Evolutionary conservation across 306 rosid species (phyloP).

Genomic region (Styphnolobium japonicum): DNA sequence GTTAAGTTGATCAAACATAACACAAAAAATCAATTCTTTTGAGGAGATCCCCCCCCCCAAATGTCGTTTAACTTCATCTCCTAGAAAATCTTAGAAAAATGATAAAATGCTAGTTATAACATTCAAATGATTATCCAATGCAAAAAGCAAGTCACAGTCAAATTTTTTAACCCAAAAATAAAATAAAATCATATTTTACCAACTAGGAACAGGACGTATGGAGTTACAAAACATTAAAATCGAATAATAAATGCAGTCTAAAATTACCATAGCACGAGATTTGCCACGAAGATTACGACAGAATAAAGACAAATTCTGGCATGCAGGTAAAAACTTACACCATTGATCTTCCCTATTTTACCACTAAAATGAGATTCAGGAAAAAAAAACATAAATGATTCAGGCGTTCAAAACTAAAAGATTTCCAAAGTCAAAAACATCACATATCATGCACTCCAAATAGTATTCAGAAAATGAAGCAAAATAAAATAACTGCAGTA

Average conservation of each 20-base stretch:
- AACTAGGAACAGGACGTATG: no score
- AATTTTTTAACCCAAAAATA: no score
- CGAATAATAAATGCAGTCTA: no score
- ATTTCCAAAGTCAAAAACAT: slow-evolving; percentile 12
- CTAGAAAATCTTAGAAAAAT: no score
- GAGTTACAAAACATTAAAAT: not conserved
- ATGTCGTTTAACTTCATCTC: no score
- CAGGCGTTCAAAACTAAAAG: not conserved
- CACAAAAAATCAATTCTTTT: no score
- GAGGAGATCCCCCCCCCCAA: no score
- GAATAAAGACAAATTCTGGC: not conserved
- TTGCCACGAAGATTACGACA: not conserved
- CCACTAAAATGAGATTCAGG: not conserved
- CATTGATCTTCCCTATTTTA: not conserved
- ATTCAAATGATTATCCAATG: no score
- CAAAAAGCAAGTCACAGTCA: no score
- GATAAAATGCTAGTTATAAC: no score
- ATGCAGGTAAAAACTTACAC: not conserved
- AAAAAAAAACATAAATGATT: not conserved
- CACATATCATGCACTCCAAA: not conserved
- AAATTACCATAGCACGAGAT: not conserved
- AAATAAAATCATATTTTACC: no score
- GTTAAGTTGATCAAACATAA: no score
- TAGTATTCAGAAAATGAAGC: slow-evolving; percentile 8
- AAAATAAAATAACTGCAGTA: not conserved